Base-by-base conservation (phyloP, 1,284 basidiomycete species). In the Pyrrhoderma lamaoense region DNA sequence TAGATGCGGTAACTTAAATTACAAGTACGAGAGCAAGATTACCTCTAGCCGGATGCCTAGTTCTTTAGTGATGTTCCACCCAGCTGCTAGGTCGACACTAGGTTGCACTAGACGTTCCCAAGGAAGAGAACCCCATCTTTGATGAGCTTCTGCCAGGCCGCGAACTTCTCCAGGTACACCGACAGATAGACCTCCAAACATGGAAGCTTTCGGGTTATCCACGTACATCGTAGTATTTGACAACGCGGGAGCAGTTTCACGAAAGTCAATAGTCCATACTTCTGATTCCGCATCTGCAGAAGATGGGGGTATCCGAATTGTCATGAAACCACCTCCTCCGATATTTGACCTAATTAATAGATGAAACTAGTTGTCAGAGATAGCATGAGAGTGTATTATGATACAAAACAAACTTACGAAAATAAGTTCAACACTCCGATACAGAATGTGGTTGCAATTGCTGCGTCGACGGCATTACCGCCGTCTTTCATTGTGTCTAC, bases 291-390 rank as follows among this genome's bases (percentile, higher is more conserved):
- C 65, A 18, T n/a, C 21, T 36, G 62, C 60, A 3, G 62, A 57
- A 8, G 38, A 22, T 5, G 78, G 74, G 4, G 93, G 89, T 7
- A 93, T 71, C 18, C 91, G 83, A 40, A 97, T 76, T 27, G 85
- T 83, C 83, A 95, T 91, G 64, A 94, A 93, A 0, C 93, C 93
- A 23, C 92, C 93, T 1, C 93, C 93, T 18, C 91, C 92, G 45
- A 96, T 88, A 2, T 92, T 86, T 13, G 86, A 85, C 3, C 87
- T 89, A 46, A 11, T 31, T 31, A n/a, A n/a, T n/a, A n/a, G n/a
- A n/a, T n/a, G n/a, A n/a, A n/a, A n/a, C n/a, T n/a, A n/a, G n/a
- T n/a, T n/a, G n/a, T n/a, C n/a, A n/a, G n/a, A n/a, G n/a, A n/a
- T n/a, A n/a, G n/a, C n/a, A n/a, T n/a, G n/a, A n/a, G n/a, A n/a